Evolutionary conservation across 768 basidiomycete genomes (phyloP), one percentile per base, ranked within the genome.

Genomic region (Termitomyces heimii): DNA sequence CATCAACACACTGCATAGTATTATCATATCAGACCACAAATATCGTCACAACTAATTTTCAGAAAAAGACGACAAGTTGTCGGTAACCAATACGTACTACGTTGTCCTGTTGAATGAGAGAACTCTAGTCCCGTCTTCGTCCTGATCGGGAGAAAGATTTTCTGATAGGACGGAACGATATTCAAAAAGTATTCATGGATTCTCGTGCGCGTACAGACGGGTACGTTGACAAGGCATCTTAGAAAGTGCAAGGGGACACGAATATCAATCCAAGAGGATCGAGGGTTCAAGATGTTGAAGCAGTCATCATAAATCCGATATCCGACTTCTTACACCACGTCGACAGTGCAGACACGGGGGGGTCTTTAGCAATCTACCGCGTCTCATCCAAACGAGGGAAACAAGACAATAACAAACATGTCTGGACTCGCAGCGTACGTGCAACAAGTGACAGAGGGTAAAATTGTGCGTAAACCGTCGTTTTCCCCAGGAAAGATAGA

Each of bases 361-460:
- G 2, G 13, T 14, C 20, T 43, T 13, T 22, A 20, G 29, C 9
- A n/a, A 3, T 20, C 20, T 20, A 28, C 22, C 6, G 20, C 14
- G 22, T 22, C 16, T 3, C 20, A 26, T 26, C 20, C 24, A 10
- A 13, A 44, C 13, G 6, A 12, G 4, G 5, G 5, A 24, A 44
- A 5, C 43, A n/a, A 12, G 20, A 24, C 6, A 4, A 22, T 14
- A 10, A n/a, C 32, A 50, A 22, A 22, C 1, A 53, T 53, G 37
- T 53, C 26, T 5, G 37, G 28, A 53, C 24, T 53, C n/a, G 26
- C 39, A 13, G 29, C 60, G 13, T 65, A 63, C 47, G 24, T 72
- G 16, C 68, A 70, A 54, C 70, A 73, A 28, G 59, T 74, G 39
- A 62, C 67, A 2, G 77, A 78, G 62, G 77, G 74, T 28, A 72